These are phyloP conservation scores for Sporobolomyces roseus DNA, from an alignment of 768 basidiomycete species.

Conservation along the genomic window DNA sequence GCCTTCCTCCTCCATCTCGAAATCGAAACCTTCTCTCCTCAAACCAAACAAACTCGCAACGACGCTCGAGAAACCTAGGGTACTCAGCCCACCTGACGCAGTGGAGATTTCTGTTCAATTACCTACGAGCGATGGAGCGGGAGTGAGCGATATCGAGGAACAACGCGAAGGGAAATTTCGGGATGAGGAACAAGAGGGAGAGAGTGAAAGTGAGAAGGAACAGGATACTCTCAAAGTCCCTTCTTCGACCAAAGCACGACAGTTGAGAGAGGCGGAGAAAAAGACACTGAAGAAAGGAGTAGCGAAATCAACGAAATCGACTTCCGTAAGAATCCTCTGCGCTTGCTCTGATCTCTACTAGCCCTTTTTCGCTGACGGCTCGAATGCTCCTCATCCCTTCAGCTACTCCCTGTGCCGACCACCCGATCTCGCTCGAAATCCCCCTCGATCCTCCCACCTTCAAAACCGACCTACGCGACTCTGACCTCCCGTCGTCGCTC, in stretches of 20 bases:
- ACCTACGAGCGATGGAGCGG: constrained; percentile 1
- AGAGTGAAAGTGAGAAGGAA: too few relatives aligned
- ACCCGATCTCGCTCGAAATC: constrained; percentile 10
- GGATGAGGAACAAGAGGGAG: not conserved
- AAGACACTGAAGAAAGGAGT: too few relatives aligned
- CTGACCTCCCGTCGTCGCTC: not conserved
- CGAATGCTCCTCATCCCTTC: not conserved
- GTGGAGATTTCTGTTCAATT: constrained; percentile 14
- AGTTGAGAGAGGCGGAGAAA: not conserved
- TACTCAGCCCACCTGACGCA: too few relatives aligned
- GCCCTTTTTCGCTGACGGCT: not conserved
- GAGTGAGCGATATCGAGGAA: too few relatives aligned
- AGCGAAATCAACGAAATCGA: not conserved
- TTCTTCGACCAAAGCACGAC: too few relatives aligned
- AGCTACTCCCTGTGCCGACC: constrained; percentile 8
- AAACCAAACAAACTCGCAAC: not conserved
- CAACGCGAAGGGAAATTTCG: too few relatives aligned
- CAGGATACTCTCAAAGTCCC: too few relatives aligned
- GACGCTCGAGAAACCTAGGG: not conserved
- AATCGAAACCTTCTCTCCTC: not conserved
- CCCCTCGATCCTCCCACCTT: not conserved
- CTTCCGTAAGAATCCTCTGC: not conserved
- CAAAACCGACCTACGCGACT: constrained; percentile 18
- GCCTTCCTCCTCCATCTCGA: not conserved
- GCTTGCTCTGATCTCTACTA: not conserved